phyloP scores from a whole-genome alignment of 1,284 basidiomycete species.

The Fomitopsis palustris region DNA sequence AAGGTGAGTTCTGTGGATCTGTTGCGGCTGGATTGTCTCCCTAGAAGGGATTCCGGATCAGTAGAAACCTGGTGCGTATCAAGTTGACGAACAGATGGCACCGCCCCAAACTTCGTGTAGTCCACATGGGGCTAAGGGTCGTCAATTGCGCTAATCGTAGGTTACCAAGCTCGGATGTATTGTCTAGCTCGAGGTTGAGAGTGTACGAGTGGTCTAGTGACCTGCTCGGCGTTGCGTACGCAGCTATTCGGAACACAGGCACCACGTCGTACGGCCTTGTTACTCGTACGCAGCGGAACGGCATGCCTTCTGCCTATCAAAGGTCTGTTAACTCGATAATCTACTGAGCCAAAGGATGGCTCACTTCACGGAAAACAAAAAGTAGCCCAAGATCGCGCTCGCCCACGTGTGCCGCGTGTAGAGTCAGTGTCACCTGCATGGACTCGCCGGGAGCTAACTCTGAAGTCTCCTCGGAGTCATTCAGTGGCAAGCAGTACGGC shows the following conservation, averaged over 20 bases:
- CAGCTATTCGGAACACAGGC: constrained; percentile 49
- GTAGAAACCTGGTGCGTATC: background rate
- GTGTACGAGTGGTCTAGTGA: constrained; percentile 47
- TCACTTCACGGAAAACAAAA: constrained; percentile 70
- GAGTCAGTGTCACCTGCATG: constrained; percentile 43
- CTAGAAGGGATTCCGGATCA: constrained; percentile 27
- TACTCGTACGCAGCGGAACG: constrained; percentile 55
- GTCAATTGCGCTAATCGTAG: constrained; percentile 55
- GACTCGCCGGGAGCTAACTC: constrained; percentile 44
- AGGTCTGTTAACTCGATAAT: constrained; percentile 4
- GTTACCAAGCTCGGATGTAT: constrained; percentile 38
- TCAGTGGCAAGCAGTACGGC: constrained; percentile 45
- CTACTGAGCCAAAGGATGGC: constrained; percentile 13
- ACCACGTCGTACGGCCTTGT: constrained; percentile 56
- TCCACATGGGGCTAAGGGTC: constrained; percentile 65
- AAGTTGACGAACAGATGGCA: constrained; percentile 38
- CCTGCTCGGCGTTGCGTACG: constrained; percentile 46
- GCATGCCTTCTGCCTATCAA: constrained; percentile 38
- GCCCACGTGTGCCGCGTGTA: constrained; percentile 49
- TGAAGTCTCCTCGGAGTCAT: constrained; percentile 30
- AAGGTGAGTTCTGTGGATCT: constrained; percentile 45
- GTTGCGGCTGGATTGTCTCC: constrained; percentile 43
- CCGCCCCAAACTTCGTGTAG: constrained; percentile 36
- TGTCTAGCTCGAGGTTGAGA: constrained; percentile 57
- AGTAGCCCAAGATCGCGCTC: constrained; percentile 55